Evolutionary conservation across 108 stramenopile genomes (phyloP), one percentile per base, ranked within the genome.

Genomic region (Schizochytrium sp.): DNA sequence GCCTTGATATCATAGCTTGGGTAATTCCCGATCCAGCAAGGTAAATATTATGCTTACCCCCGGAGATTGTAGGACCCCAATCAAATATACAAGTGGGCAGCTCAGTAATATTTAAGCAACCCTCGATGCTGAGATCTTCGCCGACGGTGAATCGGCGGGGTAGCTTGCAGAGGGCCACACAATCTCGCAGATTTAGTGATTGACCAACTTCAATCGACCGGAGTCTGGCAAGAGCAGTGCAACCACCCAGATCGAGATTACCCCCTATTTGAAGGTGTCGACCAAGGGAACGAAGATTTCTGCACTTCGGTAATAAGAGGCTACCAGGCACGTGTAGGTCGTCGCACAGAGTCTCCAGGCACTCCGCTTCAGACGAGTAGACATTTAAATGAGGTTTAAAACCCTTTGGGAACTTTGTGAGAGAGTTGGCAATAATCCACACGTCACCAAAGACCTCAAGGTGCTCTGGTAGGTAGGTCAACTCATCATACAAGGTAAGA

Each of bases 191-290:
- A 15, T 69, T 69, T 12, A 69, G 64, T 3, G 64, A 69, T 7
- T 44, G 42, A 7, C 64, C 64, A 0, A 69, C 2, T 8, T 38
- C 19, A 38, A 69, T 7, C 7, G 8, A 3, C 64, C 64, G 19
- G 44, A 15, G 28, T 69, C 64, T 15, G 7, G 17, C 41, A 44
- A 69, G 64, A 38, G 28, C 12, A 38, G 15, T 44, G 76, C 76
- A 83, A 10, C 47, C 47, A 5, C 5, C 47, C 7, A 83, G 76
- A 55, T 83, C 47, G 45, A 83, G 76, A 17, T 38, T 83, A 53
- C 76, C 76, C 50, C 76, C 28, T 2, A 83, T 53, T 13, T 53
- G 76, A 47, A 83, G 4, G 3, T 83, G 40, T 38, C 64, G 64
- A 7, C 64, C 64, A 7, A 69, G 64, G 19, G 64, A 69, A 7